Percentiles rank a stretch among this genome's conserved stretches.
Conservation (phyloP, 805 yeast species). For the Danielia oregonensis region DNA sequence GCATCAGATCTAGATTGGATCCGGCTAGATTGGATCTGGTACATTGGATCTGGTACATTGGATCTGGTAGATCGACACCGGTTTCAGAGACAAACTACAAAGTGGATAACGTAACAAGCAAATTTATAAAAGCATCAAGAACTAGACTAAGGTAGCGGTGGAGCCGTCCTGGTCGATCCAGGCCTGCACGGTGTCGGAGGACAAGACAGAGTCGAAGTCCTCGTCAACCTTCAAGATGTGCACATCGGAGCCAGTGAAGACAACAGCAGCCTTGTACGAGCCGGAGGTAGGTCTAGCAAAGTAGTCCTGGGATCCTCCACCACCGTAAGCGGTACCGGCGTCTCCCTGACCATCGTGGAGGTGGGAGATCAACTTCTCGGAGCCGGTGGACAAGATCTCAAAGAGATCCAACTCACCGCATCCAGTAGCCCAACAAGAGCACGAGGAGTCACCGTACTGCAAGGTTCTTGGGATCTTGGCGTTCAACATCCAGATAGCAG, state of each 20-base stretch:
- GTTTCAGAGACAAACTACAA: no score
- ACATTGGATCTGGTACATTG: no score
- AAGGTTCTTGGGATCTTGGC: slow-evolving; percentile 95
- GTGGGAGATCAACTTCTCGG: slow-evolving; percentile 70
- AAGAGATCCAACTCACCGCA: slow-evolving; percentile 98
- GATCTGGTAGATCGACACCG: no score
- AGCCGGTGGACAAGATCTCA: slow-evolving; percentile 79
- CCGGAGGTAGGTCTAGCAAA: slow-evolving; percentile 77
- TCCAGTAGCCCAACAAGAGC: slow-evolving; percentile 96
- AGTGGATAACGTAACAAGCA: no score
- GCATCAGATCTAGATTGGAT: no score
- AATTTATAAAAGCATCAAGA: slow-evolving; percentile 7
- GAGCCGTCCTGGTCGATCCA: slow-evolving; percentile 60
- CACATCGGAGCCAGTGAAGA: slow-evolving; percentile 59
- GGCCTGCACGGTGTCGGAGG: slow-evolving; percentile 44
- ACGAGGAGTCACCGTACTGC: slow-evolving; percentile 80
- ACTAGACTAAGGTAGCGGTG: slow-evolving; percentile 25
- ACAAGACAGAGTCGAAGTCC: slow-evolving; percentile 45
- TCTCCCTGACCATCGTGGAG: slow-evolving; percentile 82
- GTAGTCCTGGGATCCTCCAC: slow-evolving; percentile 87
- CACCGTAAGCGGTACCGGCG: slow-evolving; percentile 52
- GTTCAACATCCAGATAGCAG: slow-evolving; percentile 94
- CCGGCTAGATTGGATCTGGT: no score
- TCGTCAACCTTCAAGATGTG: slow-evolving; percentile 61
- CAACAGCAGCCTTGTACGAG: slow-evolving; percentile 84